A percentile compares a stretch with the other conserved stretches of the same genome.
These are phyloP conservation scores for Psilocybe cubensis DNA, from an alignment of 768 basidiomycete species.

Conservation along the genomic window DNA sequence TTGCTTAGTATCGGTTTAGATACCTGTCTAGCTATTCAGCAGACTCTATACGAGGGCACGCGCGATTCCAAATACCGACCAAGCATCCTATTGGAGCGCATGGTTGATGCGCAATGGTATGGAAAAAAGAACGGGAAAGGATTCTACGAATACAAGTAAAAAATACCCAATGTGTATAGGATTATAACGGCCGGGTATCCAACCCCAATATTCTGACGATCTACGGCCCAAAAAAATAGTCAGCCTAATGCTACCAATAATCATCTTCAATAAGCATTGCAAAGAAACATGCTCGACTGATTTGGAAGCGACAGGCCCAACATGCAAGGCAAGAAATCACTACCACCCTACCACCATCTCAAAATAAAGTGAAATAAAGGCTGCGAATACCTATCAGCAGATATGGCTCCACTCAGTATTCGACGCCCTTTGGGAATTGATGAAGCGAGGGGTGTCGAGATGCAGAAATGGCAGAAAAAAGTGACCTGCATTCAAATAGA, in stretches of 20 bases:
- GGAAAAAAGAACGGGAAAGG: slow-evolving; percentile 94
- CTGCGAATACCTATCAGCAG: too few relatives aligned
- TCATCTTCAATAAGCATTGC: too few relatives aligned
- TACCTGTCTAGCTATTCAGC: slow-evolving; percentile 92
- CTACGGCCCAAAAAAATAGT: too few relatives aligned
- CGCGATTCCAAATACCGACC: slow-evolving; percentile 96
- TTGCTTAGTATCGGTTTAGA: slow-evolving; percentile 88
- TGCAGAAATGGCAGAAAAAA: background rate
- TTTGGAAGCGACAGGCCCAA: too few relatives aligned
- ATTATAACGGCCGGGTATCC: too few relatives aligned
- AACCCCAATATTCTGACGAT: background rate
- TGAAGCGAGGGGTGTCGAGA: background rate
- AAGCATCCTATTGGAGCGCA: slow-evolving; percentile 84
- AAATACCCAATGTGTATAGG: background rate
- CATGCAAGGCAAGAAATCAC: too few relatives aligned
- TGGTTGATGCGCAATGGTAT: slow-evolving; percentile 96
- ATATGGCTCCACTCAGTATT: too few relatives aligned
- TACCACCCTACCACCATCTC: too few relatives aligned
- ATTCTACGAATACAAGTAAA: slow-evolving; percentile 80
- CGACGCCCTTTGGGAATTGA: too few relatives aligned
- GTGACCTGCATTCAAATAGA: background rate
- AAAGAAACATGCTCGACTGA: too few relatives aligned
- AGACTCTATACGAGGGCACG: slow-evolving; percentile 86
- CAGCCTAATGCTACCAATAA: too few relatives aligned
- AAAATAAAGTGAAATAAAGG: too few relatives aligned